phyloP scores from a whole-genome alignment of 345 rosid species.

The Psidium friedrichsthalianum region DNA sequence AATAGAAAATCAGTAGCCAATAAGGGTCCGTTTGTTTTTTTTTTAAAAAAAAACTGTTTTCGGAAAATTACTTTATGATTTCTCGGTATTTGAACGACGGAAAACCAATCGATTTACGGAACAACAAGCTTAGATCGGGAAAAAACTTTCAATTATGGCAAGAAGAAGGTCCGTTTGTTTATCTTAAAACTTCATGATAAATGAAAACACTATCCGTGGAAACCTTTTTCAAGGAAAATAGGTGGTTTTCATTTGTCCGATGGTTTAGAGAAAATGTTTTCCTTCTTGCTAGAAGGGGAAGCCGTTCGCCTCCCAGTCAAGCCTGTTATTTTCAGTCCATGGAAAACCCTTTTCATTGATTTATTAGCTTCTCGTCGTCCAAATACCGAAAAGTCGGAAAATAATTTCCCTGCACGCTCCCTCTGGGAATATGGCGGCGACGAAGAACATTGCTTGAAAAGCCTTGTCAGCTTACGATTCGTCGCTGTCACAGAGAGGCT shows the following conservation, averaged over 20 bases:
- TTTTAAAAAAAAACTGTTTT: not conserved
- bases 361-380: not conserved
- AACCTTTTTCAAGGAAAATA: not conserved
- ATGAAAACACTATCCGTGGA: not conserved
- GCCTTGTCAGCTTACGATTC: not conserved
- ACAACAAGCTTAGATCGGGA: not conserved
- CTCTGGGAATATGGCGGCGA: not conserved
- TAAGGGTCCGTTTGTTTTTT: not conserved
- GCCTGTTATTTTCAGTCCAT: too few species aligned
- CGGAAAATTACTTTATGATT: not conserved
- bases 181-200: not conserved
- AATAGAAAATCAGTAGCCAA: not conserved
- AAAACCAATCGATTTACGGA: not conserved
- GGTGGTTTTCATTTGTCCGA: not conserved
- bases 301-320: too few species aligned
- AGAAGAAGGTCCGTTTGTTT: not conserved
- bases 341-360: not conserved
- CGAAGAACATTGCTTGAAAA: not conserved
- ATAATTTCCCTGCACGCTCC: not conserved
- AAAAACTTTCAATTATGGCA: not conserved
- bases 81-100: not conserved
- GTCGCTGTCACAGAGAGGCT: not conserved
- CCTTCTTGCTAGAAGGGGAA: not conserved
- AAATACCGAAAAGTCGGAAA: not conserved
- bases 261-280: not conserved